These are phyloP conservation scores for Anthostomella pinea DNA, from an alignment of 2,329 filamentous ascomycete species.

Conservation along the genomic window DNA sequence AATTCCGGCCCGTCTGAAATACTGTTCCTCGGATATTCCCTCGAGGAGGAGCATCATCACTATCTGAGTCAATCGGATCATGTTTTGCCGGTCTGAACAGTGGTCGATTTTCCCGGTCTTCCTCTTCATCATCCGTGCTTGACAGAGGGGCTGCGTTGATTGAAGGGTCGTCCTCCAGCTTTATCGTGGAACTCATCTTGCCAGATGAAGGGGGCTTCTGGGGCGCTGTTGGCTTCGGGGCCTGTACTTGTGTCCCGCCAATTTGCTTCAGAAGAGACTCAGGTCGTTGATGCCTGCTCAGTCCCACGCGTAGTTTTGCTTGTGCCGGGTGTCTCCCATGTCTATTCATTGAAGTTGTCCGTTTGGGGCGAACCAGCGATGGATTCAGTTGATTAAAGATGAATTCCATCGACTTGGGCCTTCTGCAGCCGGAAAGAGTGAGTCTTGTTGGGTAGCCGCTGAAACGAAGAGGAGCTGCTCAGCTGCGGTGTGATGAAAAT, in stretches of 20 bases:
- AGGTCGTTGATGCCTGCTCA: constrained; percentile 12
- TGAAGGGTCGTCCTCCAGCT: constrained; percentile 19
- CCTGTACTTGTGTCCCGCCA: constrained; percentile 5
- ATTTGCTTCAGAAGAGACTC: constrained; percentile 12
- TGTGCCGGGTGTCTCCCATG: too few relatives aligned
- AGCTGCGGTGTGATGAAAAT: too few relatives aligned
- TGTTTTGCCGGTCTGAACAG: constrained; percentile 1
- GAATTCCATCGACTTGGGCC: too few relatives aligned
- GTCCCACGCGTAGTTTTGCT: too few relatives aligned
- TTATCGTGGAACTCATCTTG: constrained; percentile 12
- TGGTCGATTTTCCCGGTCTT: constrained; percentile 17
- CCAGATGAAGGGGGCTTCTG: constrained; percentile 2
- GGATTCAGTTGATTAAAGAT: too few relatives aligned
- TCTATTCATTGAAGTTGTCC: too few relatives aligned
- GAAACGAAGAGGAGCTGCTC: too few relatives aligned
- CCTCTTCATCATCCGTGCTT: constrained; percentile 24
- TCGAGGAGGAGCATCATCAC: constrained; percentile 26
- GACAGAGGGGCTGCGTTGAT: constrained; percentile 25
- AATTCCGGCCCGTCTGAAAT: constrained; percentile 23
- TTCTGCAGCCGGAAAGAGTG: too few relatives aligned
- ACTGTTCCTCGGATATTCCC: constrained; percentile 35
- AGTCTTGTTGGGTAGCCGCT: too few relatives aligned
- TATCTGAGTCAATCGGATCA: constrained; percentile 18
- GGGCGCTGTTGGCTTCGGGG: constrained; percentile 3
- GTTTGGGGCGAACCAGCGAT: too few relatives aligned